Conservation (phyloP, 1,284 basidiomycete genomes). For the Fistulina hepatica region DNA sequence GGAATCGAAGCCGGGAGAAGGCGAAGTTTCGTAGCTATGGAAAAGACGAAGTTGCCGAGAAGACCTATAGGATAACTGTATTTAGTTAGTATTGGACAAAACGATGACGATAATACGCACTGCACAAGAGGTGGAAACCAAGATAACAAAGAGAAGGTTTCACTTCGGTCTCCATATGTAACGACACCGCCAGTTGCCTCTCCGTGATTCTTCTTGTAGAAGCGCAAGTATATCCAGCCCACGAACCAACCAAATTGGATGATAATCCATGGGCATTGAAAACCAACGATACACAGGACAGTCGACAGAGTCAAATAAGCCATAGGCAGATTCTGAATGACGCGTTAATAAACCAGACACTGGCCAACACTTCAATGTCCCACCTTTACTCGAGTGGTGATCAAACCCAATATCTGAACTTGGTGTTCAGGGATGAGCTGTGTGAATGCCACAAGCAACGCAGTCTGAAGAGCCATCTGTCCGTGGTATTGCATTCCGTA, state of each 20-base stretch:
- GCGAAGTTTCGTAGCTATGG: constrained; percentile 63
- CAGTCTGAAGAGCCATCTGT: constrained; percentile 85
- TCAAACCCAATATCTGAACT: constrained; percentile 80
- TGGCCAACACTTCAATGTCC: constrained; percentile 7
- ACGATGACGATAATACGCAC: constrained; percentile 32
- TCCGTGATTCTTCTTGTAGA: constrained; percentile 77
- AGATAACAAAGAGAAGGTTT: constrained; percentile 90
- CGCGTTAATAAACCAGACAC: neutral
- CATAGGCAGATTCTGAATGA: constrained; percentile 70
- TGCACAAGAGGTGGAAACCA: constrained; percentile 96
- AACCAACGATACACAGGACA: constrained; percentile 78
- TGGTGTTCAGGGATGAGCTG: constrained; percentile 98
- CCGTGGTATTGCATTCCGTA: constrained; percentile 88
- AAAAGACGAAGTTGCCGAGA: constrained; percentile 61
- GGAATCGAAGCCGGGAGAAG: constrained; percentile 58
- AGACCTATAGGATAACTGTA: constrained; percentile 53
- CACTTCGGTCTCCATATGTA: constrained; percentile 83
- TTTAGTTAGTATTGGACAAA: constrained; percentile 10
- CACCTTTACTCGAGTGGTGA: constrained; percentile 88
- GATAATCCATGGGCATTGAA: constrained; percentile 89
- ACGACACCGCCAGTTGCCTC: constrained; percentile 49
- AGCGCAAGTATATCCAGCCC: constrained; percentile 89
- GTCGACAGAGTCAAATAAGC: constrained; percentile 87
- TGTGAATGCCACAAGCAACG: constrained; percentile 89
- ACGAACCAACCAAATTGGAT: constrained; percentile 99